phyloP scores from a whole-genome alignment of 2,329 filamentous ascomycete species.

The Colletotrichum liriopes region DNA sequence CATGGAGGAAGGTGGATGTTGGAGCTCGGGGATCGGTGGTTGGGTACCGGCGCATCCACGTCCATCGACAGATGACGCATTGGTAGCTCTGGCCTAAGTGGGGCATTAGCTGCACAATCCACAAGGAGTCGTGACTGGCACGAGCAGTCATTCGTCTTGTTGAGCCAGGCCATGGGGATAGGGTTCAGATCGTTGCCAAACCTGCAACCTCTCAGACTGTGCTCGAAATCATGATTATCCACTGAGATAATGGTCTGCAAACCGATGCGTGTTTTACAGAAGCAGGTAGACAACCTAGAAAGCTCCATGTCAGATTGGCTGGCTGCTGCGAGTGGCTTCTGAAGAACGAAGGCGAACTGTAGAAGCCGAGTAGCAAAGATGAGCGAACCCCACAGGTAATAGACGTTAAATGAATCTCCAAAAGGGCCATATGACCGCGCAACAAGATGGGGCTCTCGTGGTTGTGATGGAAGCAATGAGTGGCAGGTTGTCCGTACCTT shows the following conservation, averaged over 20 bases:
- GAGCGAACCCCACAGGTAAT: not conserved
- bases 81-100: not conserved
- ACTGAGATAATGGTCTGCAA: not conserved
- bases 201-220: not conserved
- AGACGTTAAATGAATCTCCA: not conserved
- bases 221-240: not conserved
- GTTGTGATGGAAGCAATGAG: not conserved
- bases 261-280: no score
- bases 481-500: not conserved
- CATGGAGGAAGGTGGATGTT: not conserved
- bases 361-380: not conserved
- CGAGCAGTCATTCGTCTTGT: not conserved
- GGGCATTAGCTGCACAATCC: not conserved
- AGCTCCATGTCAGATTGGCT: no score
- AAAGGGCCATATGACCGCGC: no score
- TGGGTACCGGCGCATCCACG: conserved; percentile 2
- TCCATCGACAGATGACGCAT: conserved; percentile 8
- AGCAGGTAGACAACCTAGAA: no score
- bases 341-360: not conserved
- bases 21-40: conserved; percentile 18
- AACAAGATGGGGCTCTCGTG: not conserved
- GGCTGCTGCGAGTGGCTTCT: no score
- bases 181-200: not conserved
- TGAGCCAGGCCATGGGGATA: not conserved
- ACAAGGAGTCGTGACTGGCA: not conserved